Evolutionary conservation across 345 rosid genomes (phyloP), one percentile per base, ranked within the genome.

Genomic region (Lepidium didymum): DNA sequence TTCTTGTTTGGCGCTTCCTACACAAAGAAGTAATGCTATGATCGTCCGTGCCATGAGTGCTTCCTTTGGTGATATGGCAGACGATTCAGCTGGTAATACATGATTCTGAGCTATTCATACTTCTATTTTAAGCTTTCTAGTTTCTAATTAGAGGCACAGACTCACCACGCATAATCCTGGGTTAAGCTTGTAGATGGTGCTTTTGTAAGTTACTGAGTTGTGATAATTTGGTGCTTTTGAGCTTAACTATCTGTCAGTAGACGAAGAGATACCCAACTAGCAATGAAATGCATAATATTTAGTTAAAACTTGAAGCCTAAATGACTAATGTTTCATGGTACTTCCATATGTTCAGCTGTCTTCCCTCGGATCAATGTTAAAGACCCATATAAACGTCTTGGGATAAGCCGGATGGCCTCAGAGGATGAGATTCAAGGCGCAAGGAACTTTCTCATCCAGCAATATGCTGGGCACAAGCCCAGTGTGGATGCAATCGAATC

Each of bases 351-450:
- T 61, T 83, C 92, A 56, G 83, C 74, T 49, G 31, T 86, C 36
- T 94, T 94, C 67, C 99, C 97, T 46, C 85, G 97, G 80, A 89
- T 94, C 68, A 83, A 84, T 72, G 76, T 89, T 23, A 77, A 84
- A 65, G 95, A 89, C 61, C 93, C 97, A 4, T 89, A 89, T 79
- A 91, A 85, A 76, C 86, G 96, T 59, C 91, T 94, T 56, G 97
- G 97, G 70, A 85, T 91, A 76, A 94, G 97, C 84, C 63, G 49
- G 75, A 96, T 87, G 78, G 99, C 97, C n/a, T 87, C 95, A 3
- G 97, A 91, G 71, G 92, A 87, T 42, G 99, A 94, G 83, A 87
- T 94, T 76, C 97, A 89, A 75, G 91, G 84, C 0, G 99, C 99
- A 6, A 82, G 97, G 73, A 88, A 83, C 80, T 94, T 86, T 79